phyloP scores from a whole-genome alignment of 306 rosid species.

The Sphenostylis stenocarpa region DNA sequence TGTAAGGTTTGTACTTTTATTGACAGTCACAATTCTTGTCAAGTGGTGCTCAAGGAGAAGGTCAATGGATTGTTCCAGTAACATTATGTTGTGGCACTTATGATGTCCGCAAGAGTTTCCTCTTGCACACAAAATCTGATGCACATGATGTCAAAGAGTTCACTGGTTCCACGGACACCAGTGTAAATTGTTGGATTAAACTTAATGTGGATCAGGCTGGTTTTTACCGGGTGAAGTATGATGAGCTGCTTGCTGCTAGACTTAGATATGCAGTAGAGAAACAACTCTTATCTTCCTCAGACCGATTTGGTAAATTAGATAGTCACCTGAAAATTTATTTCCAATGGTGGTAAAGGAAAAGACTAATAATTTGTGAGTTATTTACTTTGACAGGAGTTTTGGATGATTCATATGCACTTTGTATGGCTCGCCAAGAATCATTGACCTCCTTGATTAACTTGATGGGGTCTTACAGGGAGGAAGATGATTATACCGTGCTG shows the following conservation, averaged over 20 bases:
- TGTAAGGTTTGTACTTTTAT: slow-evolving; percentile 18
- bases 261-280: slow-evolving; percentile 76
- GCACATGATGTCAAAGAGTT: slow-evolving; percentile 56
- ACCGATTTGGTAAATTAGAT: slow-evolving; percentile 74
- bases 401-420: slow-evolving; percentile 88
- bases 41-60: slow-evolving; percentile 78
- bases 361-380: slow-evolving; percentile 14
- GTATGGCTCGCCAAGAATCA: slow-evolving; percentile 74
- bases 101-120: slow-evolving; percentile 64
- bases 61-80: slow-evolving; percentile 86
- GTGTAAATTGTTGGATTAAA: slow-evolving; percentile 63
- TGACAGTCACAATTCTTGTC: slow-evolving; percentile 82
- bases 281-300: slow-evolving; percentile 67
- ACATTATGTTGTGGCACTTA: slow-evolving; percentile 76
- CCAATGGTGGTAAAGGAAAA: slow-evolving; percentile 15
- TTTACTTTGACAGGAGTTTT: slow-evolving; percentile 66
- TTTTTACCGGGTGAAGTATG: slow-evolving; percentile 94
- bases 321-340: not conserved
- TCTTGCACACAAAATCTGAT: slow-evolving; percentile 62
- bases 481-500: slow-evolving; percentile 81
- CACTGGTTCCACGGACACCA: slow-evolving; percentile 35
- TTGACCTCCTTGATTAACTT: slow-evolving; percentile 72
- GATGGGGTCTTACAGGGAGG: slow-evolving; percentile 80
- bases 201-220: slow-evolving; percentile 94
- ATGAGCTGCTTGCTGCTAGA: slow-evolving; percentile 66